Conservation (phyloP, 441 rosid genomes). For the Pelargonium australe region DNA sequence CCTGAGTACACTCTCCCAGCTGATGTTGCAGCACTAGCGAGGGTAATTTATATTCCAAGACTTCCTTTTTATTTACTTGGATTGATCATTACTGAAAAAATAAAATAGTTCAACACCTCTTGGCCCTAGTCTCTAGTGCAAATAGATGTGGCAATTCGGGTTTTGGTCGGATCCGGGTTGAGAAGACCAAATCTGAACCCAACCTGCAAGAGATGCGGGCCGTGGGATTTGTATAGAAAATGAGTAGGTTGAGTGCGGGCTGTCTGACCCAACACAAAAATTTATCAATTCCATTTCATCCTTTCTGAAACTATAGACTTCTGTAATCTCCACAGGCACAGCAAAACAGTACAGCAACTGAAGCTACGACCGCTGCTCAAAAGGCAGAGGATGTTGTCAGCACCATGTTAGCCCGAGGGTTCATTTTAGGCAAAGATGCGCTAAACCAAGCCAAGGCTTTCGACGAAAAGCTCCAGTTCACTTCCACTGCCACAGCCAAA, state of each 20-base stretch:
- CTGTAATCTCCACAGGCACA: constrained; percentile 11
- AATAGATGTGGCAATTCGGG: too few relatives aligned
- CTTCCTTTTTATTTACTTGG: background rate
- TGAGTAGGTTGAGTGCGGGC: too few relatives aligned
- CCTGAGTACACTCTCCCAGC: constrained; percentile 36
- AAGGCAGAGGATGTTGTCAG: constrained; percentile 21
- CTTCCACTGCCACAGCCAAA: constrained; percentile 42
- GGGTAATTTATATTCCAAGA: constrained; percentile 17
- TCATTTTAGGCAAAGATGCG: constrained; percentile 23
- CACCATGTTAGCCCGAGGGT: constrained; percentile 26
- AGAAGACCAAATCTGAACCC: too few relatives aligned
- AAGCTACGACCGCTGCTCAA: constrained; percentile 8
- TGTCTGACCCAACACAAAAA: too few relatives aligned
- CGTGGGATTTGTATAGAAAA: too few relatives aligned
- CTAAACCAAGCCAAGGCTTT: constrained; percentile 24
- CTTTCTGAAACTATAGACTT: background rate
- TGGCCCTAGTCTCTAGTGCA: too few relatives aligned
- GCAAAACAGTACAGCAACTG: constrained; percentile 12
- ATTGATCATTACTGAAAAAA: background rate
- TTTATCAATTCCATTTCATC: too few relatives aligned
- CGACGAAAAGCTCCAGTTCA: constrained; percentile 41
- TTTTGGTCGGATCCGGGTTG: too few relatives aligned
- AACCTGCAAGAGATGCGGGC: too few relatives aligned
- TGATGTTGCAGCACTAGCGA: constrained; percentile 21
- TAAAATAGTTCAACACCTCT: too few relatives aligned